phyloP scores from a whole-genome alignment of 1,284 basidiomycete species.

The Agaricales sp. region DNA sequence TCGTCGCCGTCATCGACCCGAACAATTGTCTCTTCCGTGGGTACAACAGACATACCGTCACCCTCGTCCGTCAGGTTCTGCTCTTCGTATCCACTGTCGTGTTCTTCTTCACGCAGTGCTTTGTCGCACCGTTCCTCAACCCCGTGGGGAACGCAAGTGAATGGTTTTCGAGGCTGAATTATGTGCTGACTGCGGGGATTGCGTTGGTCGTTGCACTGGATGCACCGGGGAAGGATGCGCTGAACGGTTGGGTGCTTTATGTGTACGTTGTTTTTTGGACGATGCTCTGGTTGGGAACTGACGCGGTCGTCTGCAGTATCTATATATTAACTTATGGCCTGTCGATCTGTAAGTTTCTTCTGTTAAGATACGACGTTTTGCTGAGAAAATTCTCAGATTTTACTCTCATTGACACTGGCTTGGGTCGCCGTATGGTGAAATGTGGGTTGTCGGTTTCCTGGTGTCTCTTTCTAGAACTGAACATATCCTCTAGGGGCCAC shows the following conservation, averaged over 20 bases:
- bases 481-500: conserved; percentile 35
- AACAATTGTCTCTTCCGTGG: conserved; percentile 66
- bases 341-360: conserved; percentile 39
- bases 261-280: conserved; percentile 29
- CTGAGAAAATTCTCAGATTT: conserved; percentile 40
- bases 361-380: not conserved
- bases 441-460: conserved; percentile 25
- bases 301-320: conserved; percentile 29
- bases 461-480: conserved; percentile 14
- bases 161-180: conserved; percentile 64
- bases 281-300: conserved; percentile 2
- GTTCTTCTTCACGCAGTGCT: conserved; percentile 55
- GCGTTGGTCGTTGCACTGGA: conserved; percentile 50
- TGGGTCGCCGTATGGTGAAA: conserved; percentile 46
- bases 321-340: conserved; percentile 61
- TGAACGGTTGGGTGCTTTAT: conserved; percentile 54
- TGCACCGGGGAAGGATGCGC: conserved; percentile 40
- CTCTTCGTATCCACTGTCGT: conserved; percentile 47
- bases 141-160: conserved; percentile 71
- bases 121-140: conserved; percentile 58
- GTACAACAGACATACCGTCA: conserved; percentile 21
- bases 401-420: conserved; percentile 40
- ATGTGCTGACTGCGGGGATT: conserved; percentile 52
- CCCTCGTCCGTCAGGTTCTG: conserved; percentile 53
- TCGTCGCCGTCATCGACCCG: conserved; percentile 56